Evolutionary conservation across 305 asterid species (phyloP).

Genomic region (Lippia alba): DNA sequence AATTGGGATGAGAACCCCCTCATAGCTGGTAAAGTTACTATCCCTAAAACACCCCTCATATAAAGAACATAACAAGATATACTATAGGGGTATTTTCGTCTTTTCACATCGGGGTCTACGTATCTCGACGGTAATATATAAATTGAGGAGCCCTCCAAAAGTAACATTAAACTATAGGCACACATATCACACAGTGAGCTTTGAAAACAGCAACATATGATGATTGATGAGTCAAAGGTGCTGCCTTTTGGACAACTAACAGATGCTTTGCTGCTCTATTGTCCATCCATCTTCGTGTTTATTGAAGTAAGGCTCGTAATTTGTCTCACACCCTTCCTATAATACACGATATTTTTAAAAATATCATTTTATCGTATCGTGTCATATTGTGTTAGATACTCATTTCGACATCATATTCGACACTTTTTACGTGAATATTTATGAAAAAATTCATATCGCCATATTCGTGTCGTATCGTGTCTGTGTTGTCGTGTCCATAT

Average conservation of each 20-base stretch:
- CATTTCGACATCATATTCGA: too few species aligned
- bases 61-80: neutral
- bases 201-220: constrained; percentile 34
- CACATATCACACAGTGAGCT: constrained; percentile 1
- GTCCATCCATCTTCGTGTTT: constrained; percentile 42
- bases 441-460: too few species aligned
- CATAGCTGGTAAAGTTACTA: neutral
- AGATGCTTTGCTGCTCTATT: constrained; percentile 45
- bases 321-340: too few species aligned
- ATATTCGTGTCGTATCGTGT: too few species aligned
- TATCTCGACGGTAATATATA: constrained; percentile 27
- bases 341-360: too few species aligned
- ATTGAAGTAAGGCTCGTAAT: constrained; percentile 17
- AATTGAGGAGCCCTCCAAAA: constrained; percentile 33
- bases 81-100: neutral
- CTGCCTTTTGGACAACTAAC: constrained; percentile 43
- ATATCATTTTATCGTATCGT: too few species aligned
- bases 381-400: too few species aligned
- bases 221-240: constrained; percentile 46
- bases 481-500: too few species aligned
- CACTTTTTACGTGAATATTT: too few species aligned
- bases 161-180: constrained; percentile 23
- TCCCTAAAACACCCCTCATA: neutral
- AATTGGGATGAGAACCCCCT: neutral
- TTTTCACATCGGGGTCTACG: neutral